Percentiles rank a stretch among this genome's conserved stretches.
Evolutionary conservation across 140 eudicot species (phyloP).

Genomic region (Oenanthe javanica): DNA sequence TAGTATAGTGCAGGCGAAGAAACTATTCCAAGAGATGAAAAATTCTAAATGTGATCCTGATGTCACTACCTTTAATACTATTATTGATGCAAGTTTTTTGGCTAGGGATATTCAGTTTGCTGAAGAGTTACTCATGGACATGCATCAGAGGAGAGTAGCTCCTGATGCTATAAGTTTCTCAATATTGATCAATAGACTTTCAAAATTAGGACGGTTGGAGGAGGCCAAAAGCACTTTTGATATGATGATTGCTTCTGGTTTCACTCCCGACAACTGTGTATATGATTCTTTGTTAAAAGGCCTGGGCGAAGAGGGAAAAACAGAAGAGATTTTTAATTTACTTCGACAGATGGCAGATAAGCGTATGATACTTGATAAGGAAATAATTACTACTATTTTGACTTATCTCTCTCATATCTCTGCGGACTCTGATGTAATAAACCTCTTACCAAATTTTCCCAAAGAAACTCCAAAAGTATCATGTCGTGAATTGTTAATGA

Average conservation of each 20-base stretch:
- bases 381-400: conserved; percentile 41
- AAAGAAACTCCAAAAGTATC: conserved; percentile 36
- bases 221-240: conserved; percentile 57
- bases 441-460: conserved; percentile 58
- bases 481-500: conserved; percentile 45
- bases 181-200: conserved; percentile 45
- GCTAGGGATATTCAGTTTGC: conserved; percentile 46
- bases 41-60: conserved; percentile 41
- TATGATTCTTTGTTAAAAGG: conserved; percentile 59
- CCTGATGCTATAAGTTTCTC: conserved; percentile 60
- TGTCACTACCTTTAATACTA: conserved; percentile 47
- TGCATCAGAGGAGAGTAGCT: conserved; percentile 50
- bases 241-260: conserved; percentile 50
- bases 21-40: conserved; percentile 56
- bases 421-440: conserved; percentile 38
- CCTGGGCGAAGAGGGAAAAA: conserved; percentile 42
- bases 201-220: conserved; percentile 45
- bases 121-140: conserved; percentile 33
- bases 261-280: conserved; percentile 31
- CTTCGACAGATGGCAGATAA: conserved; percentile 65
- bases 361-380: conserved; percentile 48
- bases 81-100: conserved; percentile 47
- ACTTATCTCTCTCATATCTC: conserved; percentile 40
- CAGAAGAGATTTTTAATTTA: conserved; percentile 50
- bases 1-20: conserved; percentile 64